Evolutionary conservation across 164 flowering plant genomes (phyloP), one percentile per base, ranked within the genome.

Genomic region (Houttuynia cordata): DNA sequence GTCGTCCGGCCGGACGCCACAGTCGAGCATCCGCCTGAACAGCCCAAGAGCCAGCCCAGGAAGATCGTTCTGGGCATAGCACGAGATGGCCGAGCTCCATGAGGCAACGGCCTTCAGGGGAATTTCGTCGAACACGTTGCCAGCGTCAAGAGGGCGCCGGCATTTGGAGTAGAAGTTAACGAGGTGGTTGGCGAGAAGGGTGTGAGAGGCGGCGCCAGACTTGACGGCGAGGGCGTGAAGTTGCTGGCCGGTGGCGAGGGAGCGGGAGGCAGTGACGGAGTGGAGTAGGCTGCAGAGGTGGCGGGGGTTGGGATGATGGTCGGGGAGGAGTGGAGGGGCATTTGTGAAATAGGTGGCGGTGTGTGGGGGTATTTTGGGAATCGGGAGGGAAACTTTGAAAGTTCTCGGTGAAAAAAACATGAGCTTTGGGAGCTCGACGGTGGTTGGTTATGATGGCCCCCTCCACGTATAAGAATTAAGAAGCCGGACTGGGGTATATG

Each of bases 161-260:
- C 76, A 65, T 65, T 89, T 92, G 51, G 98, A 81, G 67, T 92
- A 92, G 78, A 92, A 85, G 72, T 82, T 89, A 73, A 89, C 84
- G 65, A 89, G 80, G 68, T 85, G 79, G 77, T 84, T 80, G 61
- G 75, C 75, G 21, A 89, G 62, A 51, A 87, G 80, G 60, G 91
- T 81, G 62, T 79, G 56, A 60, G 72, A 20, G n/a, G 65, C 78
- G 37, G 76, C 18, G 7, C 91, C 83, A 4, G 76, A 65, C 74
- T 92, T 89, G 76, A 87, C 51, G 63, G 84, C 70, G 64, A 78
- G 82, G 60, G 84, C 85, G 64, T 92, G 98, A 75, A 89, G 75
- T 49, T 87, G 82, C 18, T 80, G 81, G 58, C 96, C 96, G 24
- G 76, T 78, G 0, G 66, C 37, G 61, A 82, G 78, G 39, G 79